Conservation (phyloP, 139 green algal genomes). For the Tetradesmus lagerheimii region DNA sequence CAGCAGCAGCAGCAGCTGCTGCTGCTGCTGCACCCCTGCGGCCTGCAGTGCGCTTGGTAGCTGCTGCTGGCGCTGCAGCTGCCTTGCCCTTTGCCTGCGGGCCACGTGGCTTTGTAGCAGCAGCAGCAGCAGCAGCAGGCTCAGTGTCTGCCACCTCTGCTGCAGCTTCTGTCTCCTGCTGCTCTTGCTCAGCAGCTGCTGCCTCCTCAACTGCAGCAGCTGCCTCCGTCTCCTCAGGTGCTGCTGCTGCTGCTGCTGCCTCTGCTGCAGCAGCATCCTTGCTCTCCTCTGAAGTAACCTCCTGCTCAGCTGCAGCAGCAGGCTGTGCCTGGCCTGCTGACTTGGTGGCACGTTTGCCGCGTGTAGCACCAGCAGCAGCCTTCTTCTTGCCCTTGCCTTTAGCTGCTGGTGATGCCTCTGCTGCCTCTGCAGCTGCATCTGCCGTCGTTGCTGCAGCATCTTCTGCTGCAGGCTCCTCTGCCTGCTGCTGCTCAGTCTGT, state of each 20-base stretch:
- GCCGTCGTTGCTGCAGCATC: background rate
- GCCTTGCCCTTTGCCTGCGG: background rate
- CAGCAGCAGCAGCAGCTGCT: too few relatives aligned
- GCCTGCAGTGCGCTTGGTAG: background rate
- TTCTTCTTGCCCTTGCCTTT: background rate
- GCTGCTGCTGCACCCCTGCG: background rate
- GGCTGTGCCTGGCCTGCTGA: background rate
- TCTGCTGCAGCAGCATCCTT: background rate
- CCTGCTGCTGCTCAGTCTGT: background rate
- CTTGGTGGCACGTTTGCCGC: background rate
- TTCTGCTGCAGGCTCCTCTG: background rate
- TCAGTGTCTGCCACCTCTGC: conserved; percentile 4
- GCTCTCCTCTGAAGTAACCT: too few relatives aligned
- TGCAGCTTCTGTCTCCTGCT: background rate
- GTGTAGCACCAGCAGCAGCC: background rate
- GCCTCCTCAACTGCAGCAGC: too few relatives aligned
- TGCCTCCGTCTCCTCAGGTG: background rate
- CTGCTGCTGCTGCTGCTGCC: background rate
- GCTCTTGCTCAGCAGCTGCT: background rate
- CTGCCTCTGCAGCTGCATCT: background rate
- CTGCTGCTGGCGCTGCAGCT: background rate
- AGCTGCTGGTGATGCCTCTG: background rate
- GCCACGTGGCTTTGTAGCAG: background rate
- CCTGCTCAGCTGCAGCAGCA: conserved; percentile 7
- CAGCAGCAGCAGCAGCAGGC: background rate